Conservation (phyloP, 192 early-diverging fungal genomes). For the Backusella luteola region DNA sequence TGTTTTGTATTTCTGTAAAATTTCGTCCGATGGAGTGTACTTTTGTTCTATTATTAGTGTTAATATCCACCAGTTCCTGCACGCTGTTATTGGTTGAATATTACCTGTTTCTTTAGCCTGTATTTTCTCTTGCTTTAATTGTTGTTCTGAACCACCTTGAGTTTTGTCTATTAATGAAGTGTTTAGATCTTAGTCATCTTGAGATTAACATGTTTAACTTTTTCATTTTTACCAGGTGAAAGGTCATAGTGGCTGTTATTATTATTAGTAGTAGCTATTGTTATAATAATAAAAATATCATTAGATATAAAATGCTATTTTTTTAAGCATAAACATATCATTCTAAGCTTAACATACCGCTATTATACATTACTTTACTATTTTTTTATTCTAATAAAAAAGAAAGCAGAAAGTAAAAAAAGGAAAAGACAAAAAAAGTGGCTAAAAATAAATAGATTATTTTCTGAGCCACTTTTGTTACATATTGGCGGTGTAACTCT, state of each 20-base stretch:
- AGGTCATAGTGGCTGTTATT: neutral
- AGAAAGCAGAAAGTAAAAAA: neutral
- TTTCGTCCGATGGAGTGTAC: neutral
- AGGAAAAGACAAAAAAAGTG: neutral
- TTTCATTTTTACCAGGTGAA: neutral
- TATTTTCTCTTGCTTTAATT: neutral
- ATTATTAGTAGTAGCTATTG: neutral
- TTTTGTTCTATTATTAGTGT: neutral
- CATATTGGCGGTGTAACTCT: neutral
- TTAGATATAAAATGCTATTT: neutral
- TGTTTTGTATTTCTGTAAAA: neutral
- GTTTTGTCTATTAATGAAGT: neutral
- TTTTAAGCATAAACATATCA: neutral
- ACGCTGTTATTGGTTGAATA: neutral
- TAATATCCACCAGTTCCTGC: neutral
- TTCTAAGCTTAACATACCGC: neutral
- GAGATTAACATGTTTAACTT: neutral
- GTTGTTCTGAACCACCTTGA: neutral
- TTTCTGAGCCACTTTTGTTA: conserved; percentile 7
- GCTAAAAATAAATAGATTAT: neutral
- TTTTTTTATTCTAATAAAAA: neutral
- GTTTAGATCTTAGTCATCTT: neutral
- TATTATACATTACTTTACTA: neutral
- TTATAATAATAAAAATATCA: neutral
- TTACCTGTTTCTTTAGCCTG: neutral